Conservation (phyloP, 2,329 filamentous ascomycete species). For the Curvularia hawaiiensis region DNA sequence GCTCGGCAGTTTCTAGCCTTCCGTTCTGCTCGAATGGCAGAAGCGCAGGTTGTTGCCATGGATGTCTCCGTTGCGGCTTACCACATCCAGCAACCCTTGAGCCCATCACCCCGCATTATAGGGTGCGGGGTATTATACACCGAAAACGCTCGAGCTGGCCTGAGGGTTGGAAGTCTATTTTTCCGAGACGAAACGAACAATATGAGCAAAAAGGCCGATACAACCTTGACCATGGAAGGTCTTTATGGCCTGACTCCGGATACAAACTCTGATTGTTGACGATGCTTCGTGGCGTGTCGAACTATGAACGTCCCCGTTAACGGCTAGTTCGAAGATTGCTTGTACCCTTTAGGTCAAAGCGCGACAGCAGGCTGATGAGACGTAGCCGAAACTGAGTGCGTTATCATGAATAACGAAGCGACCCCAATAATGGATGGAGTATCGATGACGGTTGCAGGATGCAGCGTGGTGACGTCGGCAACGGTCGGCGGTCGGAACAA, state of each 20-base stretch:
- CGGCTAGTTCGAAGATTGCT: background rate
- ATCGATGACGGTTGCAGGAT: background rate
- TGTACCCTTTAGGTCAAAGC: too few relatives aligned
- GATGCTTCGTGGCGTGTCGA: background rate
- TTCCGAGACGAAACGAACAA: background rate
- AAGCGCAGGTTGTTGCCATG: conserved; percentile 18
- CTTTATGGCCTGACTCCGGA: background rate
- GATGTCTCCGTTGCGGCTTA: conserved; percentile 18
- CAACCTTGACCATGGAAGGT: background rate
- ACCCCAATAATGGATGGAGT: background rate
- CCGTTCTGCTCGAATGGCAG: conserved; percentile 8
- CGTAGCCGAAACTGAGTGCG: background rate
- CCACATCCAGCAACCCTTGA: conserved; percentile 27
- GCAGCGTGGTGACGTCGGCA: conserved; percentile 1
- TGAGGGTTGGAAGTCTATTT: background rate
- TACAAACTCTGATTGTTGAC: background rate
- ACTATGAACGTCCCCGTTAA: too few relatives aligned
- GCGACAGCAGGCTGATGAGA: background rate
- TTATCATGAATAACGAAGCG: background rate
- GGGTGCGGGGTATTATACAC: conserved; percentile 24
- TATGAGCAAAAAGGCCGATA: background rate
- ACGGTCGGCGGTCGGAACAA: conserved; percentile 13
- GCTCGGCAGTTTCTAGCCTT: background rate
- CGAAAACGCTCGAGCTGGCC: background rate
- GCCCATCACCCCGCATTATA: conserved; percentile 30